Evolutionary conservation across 345 rosid genomes (phyloP).

Genomic region (Rubroshorea leprosula): DNA sequence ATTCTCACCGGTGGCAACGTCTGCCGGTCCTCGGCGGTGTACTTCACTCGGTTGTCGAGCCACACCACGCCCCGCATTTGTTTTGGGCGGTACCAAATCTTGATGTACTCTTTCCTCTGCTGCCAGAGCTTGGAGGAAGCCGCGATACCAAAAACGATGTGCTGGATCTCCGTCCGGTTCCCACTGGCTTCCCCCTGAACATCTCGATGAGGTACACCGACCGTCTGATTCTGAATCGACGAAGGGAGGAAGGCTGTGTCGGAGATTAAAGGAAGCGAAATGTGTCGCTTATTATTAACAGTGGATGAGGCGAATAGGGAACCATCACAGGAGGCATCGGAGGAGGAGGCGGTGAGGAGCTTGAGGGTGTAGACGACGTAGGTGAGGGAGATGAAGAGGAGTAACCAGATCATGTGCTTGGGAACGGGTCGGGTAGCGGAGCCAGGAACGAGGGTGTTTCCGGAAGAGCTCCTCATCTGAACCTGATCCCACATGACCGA

Average conservation of each 20-base stretch:
- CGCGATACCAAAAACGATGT: constrained; percentile 86
- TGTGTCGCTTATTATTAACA: constrained; percentile 7
- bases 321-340: constrained; percentile 1
- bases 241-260: constrained; percentile 23
- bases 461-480: constrained; percentile 34
- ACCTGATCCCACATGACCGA: constrained; percentile 57
- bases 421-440: constrained; percentile 42
- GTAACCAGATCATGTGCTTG: constrained; percentile 56
- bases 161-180: constrained; percentile 40
- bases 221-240: constrained; percentile 25
- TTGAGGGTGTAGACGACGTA: constrained; percentile 81
- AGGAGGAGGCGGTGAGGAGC: constrained; percentile 47
- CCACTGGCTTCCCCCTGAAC: constrained; percentile 11
- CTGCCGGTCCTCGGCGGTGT: constrained; percentile 21
- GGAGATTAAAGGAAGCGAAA: constrained; percentile 4
- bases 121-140: constrained; percentile 95
- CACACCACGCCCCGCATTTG: constrained; percentile 85
- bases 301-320: constrained; percentile 16
- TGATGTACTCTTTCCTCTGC: constrained; percentile 78
- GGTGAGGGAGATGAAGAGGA: constrained; percentile 64
- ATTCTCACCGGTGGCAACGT: constrained; percentile 55
- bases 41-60: constrained; percentile 54
- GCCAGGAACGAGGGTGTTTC: constrained; percentile 27
- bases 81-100: constrained; percentile 66
- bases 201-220: constrained; percentile 9